Base-by-base conservation (phyloP, 208 protist species). In the Acanthamoeba divionensis region DNA sequence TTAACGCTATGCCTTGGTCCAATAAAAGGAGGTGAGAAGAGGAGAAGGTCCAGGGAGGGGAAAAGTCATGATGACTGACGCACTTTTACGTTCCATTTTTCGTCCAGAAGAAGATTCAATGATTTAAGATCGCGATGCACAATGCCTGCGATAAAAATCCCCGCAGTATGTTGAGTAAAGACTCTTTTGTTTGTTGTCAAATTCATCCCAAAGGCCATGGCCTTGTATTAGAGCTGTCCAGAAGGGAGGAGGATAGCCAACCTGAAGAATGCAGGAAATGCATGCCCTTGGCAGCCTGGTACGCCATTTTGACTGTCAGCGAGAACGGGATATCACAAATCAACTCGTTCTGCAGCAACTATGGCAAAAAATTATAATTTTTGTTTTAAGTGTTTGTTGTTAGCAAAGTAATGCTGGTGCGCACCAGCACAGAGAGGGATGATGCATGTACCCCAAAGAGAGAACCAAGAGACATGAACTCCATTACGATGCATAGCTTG, bases 71-170 rank as follows among this genome's bases (percentile, higher is more conserved):
- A n/a, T n/a, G n/a, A n/a, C n/a, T n/a, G n/a, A n/a, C n/a, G n/a
- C 6, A 60, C 75, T 44, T 85, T 85, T 36, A 85, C 13, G 52
- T 85, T 85, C 75, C 75, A 85, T 36, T 85, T 63, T n/a, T 57
- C 26, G 75, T 85, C 75, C 26, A 85, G 50, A 2, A 85, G 75
- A 31, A 85, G 75, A 33, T 85, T 85, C 7, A 85, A 44, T 10
- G 75, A 85, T 44, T 85, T 85, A 55, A 85, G 75, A 26, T 85
- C 75, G 24, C 75, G 45, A 29, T 85, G 75, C 9, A 85, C 75
- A 55, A 85, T 85, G 24, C 26, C 26, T n/a, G n/a, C n/a, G n/a
- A n/a, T n/a, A n/a, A n/a, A n/a, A n/a, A n/a, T n/a, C n/a, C n/a
- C n/a, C n/a, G n/a, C n/a, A n/a, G n/a, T n/a, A n/a, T n/a, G n/a